Percentiles rank a stretch among this genome's conserved stretches.
Evolutionary conservation across 2,329 filamentous ascomycete species (phyloP).

Genomic region (Penicillium sp.): DNA sequence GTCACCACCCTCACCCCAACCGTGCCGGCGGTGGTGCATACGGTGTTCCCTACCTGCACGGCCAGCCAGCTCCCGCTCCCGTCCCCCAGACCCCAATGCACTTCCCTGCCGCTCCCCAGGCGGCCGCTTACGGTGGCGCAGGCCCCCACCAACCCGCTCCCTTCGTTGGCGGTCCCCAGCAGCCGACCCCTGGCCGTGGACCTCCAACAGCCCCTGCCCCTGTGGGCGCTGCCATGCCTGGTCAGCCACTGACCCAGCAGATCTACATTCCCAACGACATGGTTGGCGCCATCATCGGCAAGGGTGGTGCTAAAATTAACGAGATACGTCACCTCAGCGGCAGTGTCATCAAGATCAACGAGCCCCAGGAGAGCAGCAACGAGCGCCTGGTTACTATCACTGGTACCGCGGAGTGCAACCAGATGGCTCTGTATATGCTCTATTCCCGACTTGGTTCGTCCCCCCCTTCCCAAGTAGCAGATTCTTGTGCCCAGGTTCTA

Average conservation of each 20-base stretch:
- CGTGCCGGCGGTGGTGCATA: slow-evolving; percentile 75
- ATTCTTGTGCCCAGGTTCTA: not conserved
- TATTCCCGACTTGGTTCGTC: slow-evolving; percentile 86
- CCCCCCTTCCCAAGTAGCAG: not conserved
- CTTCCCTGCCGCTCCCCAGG: slow-evolving; percentile 74
- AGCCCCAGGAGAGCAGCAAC: slow-evolving; percentile 98
- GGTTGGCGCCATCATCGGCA: slow-evolving; percentile 98
- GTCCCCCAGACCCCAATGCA: slow-evolving; percentile 68
- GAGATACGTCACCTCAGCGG: slow-evolving; percentile 96
- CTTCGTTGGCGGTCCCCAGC: slow-evolving; percentile 62
- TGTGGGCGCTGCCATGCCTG: slow-evolving; percentile 71
- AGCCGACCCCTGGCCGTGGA: slow-evolving; percentile 60
- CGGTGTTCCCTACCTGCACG: slow-evolving; percentile 69
- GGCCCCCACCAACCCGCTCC: slow-evolving; percentile 75
- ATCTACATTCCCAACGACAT: slow-evolving; percentile 99
- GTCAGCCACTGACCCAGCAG: slow-evolving; percentile 89
- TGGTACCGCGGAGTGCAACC: slow-evolving; percentile 96
- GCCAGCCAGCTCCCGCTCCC: slow-evolving; percentile 56
- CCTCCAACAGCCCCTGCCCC: slow-evolving; percentile 66
- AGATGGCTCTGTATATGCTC: slow-evolving; percentile 99
- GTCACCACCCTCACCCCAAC: slow-evolving; percentile 71
- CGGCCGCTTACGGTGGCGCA: slow-evolving; percentile 71
- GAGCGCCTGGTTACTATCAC: slow-evolving; percentile 97
- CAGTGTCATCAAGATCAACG: slow-evolving; percentile 99
- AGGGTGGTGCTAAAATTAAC: slow-evolving; percentile 98